Evolutionary conservation across 768 basidiomycete species (phyloP).

Genomic region (Lyophyllum semitale): DNA sequence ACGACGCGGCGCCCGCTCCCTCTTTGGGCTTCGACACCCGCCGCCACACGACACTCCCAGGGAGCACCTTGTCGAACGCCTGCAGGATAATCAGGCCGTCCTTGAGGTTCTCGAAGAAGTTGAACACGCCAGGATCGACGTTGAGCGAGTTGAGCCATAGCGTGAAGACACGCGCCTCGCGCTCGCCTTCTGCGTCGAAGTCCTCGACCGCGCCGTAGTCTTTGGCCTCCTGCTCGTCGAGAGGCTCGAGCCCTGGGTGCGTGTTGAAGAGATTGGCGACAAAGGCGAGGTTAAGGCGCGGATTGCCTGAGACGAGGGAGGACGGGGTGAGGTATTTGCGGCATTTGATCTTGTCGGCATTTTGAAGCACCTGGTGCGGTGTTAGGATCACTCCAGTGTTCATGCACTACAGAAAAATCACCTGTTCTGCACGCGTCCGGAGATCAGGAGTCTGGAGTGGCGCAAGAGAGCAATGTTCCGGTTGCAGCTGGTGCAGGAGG

Average conservation of each 20-base stretch:
- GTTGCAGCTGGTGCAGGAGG: slow-evolving; percentile 93
- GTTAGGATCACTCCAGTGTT: neutral
- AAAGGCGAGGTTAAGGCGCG: slow-evolving; percentile 95
- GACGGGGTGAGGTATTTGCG: slow-evolving; percentile 93
- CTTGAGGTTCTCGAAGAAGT: slow-evolving; percentile 93
- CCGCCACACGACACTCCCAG: slow-evolving; percentile 92
- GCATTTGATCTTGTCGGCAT: slow-evolving; percentile 92
- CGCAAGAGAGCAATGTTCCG: slow-evolving; percentile 86
- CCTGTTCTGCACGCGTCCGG: slow-evolving; percentile 84
- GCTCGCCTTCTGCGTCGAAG: slow-evolving; percentile 98
- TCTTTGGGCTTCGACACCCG: slow-evolving; percentile 93
- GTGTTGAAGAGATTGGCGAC: slow-evolving; percentile 99
- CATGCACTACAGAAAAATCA: slow-evolving; percentile 16
- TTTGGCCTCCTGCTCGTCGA: slow-evolving; percentile 93
- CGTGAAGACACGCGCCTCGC: slow-evolving; percentile 96
- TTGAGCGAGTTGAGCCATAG: slow-evolving; percentile 98
- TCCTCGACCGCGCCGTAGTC: slow-evolving; percentile 90
- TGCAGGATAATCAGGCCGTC: slow-evolving; percentile 92
- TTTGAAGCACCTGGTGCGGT: slow-evolving; percentile 70
- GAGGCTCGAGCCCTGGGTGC: slow-evolving; percentile 89
- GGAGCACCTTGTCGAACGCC: slow-evolving; percentile 94
- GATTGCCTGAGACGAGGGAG: slow-evolving; percentile 91
- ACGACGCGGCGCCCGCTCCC: slow-evolving; percentile 46
- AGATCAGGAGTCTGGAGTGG: slow-evolving; percentile 87
- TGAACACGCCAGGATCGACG: slow-evolving; percentile 95